These are phyloP conservation scores for Phytophthora megakarya DNA, from an alignment of 352 stramenopile genomes.

Conservation along the genomic window DNA sequence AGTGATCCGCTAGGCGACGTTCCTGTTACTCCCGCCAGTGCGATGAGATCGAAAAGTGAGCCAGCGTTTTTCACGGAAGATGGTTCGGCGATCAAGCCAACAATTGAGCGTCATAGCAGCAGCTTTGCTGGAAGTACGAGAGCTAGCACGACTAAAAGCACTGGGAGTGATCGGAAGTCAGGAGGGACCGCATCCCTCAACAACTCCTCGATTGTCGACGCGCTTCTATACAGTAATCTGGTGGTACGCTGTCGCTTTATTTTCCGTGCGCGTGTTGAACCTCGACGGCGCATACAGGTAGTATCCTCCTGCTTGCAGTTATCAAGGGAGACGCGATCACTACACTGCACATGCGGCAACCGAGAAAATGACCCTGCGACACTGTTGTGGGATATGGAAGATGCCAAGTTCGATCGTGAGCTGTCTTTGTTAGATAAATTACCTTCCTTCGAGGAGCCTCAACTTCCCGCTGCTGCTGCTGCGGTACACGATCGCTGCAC, in stretches of 20 bases:
- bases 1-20: slow-evolving; percentile 29
- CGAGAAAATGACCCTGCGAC: slow-evolving; percentile 71
- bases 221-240: slow-evolving; percentile 79
- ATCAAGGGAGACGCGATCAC: slow-evolving; percentile 63
- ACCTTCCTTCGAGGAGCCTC: slow-evolving; percentile 63
- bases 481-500: slow-evolving; percentile 48
- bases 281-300: slow-evolving; percentile 67
- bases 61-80: slow-evolving; percentile 22
- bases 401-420: slow-evolving; percentile 74
- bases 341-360: slow-evolving; percentile 75
- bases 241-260: slow-evolving; percentile 83
- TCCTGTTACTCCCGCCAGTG: slow-evolving; percentile 4
- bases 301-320: slow-evolving; percentile 77
- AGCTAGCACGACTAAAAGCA: slow-evolving; percentile 12
- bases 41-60: slow-evolving; percentile 36
- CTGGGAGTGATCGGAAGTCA: slow-evolving; percentile 14
- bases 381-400: slow-evolving; percentile 75
- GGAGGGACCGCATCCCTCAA: slow-evolving; percentile 27
- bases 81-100: slow-evolving; percentile 17
- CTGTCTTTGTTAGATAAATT: slow-evolving; percentile 63
- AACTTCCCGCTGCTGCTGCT: slow-evolving; percentile 34
- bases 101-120: slow-evolving; percentile 30
- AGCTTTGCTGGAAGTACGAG: slow-evolving; percentile 24
- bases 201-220: slow-evolving; percentile 78
- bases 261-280: slow-evolving; percentile 76